phyloP scores from a whole-genome alignment of 768 basidiomycete genomes.

The Pseudohyphozyma bogoriensis region DNA sequence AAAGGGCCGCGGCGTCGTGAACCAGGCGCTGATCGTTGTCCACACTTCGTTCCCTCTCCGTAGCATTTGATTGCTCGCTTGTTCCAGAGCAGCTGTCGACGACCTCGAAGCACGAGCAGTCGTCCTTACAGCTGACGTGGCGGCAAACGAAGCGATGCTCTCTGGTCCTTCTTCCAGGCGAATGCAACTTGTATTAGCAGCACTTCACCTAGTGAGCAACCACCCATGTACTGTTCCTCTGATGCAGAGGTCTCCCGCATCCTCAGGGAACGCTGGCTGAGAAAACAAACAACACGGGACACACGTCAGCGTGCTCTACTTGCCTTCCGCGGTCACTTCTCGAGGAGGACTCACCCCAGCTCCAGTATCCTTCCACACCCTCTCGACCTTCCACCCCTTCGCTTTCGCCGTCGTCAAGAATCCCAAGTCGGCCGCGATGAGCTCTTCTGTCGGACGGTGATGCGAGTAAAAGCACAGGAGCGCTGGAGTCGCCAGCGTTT shows the following conservation, averaged over 20 bases:
- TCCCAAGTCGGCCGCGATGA: constrained; percentile 22
- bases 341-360: constrained; percentile 28
- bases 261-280: constrained; percentile 35
- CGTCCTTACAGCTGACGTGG: too few relatives aligned
- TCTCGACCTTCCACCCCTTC: constrained; percentile 23
- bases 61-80: too few relatives aligned
- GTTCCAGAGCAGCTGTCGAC: too few relatives aligned
- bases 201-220: constrained; percentile 20
- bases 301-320: neutral
- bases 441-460: constrained; percentile 22
- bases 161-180: too few relatives aligned
- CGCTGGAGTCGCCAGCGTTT: neutral
- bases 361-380: constrained; percentile 26
- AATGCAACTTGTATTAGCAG: too few relatives aligned
- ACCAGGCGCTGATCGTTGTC: too few relatives aligned
- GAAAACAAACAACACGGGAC: neutral
- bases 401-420: constrained; percentile 21
- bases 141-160: too few relatives aligned
- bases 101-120: too few relatives aligned
- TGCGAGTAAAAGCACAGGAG: constrained; percentile 32
- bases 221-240: constrained; percentile 33
- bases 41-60: too few relatives aligned
- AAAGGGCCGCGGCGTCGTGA: too few relatives aligned
- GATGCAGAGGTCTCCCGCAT: constrained; percentile 26
- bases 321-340: neutral